Conservation (phyloP, 2,329 filamentous ascomycete genomes). For the Pyrenochaeta sp. region DNA sequence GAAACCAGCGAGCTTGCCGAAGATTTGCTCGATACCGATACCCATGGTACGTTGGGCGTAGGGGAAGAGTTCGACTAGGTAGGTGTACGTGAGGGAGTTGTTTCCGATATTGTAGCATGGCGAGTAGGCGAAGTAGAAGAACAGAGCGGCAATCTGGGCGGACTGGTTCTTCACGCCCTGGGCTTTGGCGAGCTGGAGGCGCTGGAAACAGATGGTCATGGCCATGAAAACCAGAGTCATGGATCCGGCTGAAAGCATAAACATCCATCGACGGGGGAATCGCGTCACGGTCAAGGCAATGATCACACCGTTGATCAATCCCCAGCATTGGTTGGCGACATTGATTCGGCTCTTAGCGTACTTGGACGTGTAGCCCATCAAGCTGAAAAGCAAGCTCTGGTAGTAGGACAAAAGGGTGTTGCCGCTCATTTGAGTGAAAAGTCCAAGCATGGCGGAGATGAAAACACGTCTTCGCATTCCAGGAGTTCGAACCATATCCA, state of each 20-base stretch:
- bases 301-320: conserved; percentile 47
- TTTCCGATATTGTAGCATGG: conserved; percentile 70
- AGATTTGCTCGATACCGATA: conserved; percentile 65
- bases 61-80: conserved; percentile 67
- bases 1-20: conserved; percentile 59
- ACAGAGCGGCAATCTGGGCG: conserved; percentile 54
- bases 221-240: conserved; percentile 63
- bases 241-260: conserved; percentile 57
- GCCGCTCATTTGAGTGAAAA: conserved; percentile 51
- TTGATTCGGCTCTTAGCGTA: conserved; percentile 53
- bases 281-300: conserved; percentile 51
- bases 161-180: conserved; percentile 38
- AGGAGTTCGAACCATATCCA: conserved; percentile 59
- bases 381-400: conserved; percentile 44
- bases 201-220: conserved; percentile 61
- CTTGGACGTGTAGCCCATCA: conserved; percentile 49
- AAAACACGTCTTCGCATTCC: conserved; percentile 50
- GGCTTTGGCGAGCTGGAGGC: conserved; percentile 30
- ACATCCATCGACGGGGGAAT: conserved; percentile 55
- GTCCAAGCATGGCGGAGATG: conserved; percentile 40
- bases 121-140: conserved; percentile 68
- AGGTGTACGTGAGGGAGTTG: conserved; percentile 70
- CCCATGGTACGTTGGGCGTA: conserved; percentile 65
- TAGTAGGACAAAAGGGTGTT: conserved; percentile 51
- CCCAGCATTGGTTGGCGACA: conserved; percentile 52